A percentile compares a stretch with the other conserved stretches of the same genome.
phyloP scores from a whole-genome alignment of 345 rosid genomes.

The Mangifera indica region DNA sequence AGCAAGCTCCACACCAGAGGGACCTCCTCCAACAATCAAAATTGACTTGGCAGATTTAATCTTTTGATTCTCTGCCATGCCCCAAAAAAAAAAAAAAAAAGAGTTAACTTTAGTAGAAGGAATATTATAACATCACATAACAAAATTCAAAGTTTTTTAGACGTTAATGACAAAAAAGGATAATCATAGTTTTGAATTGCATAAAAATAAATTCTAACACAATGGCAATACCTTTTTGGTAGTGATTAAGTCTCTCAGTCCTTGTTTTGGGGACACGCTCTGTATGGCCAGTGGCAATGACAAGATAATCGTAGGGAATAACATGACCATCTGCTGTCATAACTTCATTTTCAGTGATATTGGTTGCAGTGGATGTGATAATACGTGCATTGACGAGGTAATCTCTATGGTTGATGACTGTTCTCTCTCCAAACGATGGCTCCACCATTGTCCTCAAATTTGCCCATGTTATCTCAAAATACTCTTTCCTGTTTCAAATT shows the following conservation, averaged over 20 bases:
- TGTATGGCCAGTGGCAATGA: slow-evolving; percentile 73
- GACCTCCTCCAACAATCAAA: slow-evolving; percentile 92
- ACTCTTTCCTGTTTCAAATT: slow-evolving; percentile 72
- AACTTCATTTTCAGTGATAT: slow-evolving; percentile 60
- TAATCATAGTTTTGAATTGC: no score
- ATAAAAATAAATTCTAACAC: no score
- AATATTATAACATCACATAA: not conserved
- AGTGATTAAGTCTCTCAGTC: slow-evolving; percentile 54
- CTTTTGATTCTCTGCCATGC: slow-evolving; percentile 63
- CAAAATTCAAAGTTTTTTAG: not conserved
- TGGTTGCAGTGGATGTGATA: slow-evolving; percentile 55
- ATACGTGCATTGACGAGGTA: slow-evolving; percentile 59
- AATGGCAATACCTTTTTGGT: slow-evolving; percentile 43
- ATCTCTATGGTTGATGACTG: slow-evolving; percentile 64
- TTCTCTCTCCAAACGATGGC: slow-evolving; percentile 68
- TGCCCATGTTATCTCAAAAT: slow-evolving; percentile 87
- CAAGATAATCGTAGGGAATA: slow-evolving; percentile 70
- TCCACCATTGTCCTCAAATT: slow-evolving; percentile 80
- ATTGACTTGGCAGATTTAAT: slow-evolving; percentile 66
- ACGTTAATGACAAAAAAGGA: not conserved
- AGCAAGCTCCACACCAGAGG: slow-evolving; percentile 89
- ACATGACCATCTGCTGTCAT: slow-evolving; percentile 45
- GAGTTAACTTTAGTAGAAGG: slow-evolving; percentile 8
- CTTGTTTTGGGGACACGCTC: slow-evolving; percentile 55
- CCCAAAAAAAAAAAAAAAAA: not conserved